Conservation (phyloP, 441 rosid species). For the Pelargonium fulgidum region DNA sequence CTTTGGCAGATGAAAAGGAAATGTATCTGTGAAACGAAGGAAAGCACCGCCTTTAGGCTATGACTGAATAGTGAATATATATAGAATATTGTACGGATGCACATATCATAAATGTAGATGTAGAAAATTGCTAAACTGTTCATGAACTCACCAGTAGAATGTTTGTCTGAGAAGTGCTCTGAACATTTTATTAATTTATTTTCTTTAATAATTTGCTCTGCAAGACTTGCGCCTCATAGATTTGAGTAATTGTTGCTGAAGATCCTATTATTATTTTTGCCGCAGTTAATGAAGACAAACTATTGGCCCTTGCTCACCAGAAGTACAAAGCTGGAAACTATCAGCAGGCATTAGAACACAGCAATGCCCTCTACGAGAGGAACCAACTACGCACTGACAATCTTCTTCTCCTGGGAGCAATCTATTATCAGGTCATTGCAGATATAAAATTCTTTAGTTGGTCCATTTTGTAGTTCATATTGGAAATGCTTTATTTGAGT, state of each 20-base stretch:
- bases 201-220: too few species aligned
- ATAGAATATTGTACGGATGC: too few species aligned
- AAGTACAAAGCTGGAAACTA: slow-evolving; percentile 74
- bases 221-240: too few species aligned
- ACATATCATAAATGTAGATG: too few species aligned
- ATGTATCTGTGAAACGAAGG: too few species aligned
- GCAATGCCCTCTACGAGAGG: slow-evolving; percentile 71
- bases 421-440: slow-evolving; percentile 71
- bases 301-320: slow-evolving; percentile 73
- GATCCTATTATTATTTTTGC: background rate
- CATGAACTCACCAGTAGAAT: background rate
- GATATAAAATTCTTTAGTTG: background rate
- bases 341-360: slow-evolving; percentile 79
- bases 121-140: too few species aligned
- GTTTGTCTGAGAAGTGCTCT: background rate
- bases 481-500: too few species aligned
- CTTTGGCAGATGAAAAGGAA: too few species aligned
- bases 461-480: background rate
- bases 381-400: slow-evolving; percentile 81
- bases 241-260: background rate
- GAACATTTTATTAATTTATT: background rate
- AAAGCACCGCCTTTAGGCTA: too few species aligned
- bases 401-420: slow-evolving; percentile 93
- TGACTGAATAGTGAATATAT: too few species aligned
- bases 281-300: slow-evolving; percentile 73